phyloP scores from a whole-genome alignment of 768 basidiomycete genomes.

The Mycena capillaripes region DNA sequence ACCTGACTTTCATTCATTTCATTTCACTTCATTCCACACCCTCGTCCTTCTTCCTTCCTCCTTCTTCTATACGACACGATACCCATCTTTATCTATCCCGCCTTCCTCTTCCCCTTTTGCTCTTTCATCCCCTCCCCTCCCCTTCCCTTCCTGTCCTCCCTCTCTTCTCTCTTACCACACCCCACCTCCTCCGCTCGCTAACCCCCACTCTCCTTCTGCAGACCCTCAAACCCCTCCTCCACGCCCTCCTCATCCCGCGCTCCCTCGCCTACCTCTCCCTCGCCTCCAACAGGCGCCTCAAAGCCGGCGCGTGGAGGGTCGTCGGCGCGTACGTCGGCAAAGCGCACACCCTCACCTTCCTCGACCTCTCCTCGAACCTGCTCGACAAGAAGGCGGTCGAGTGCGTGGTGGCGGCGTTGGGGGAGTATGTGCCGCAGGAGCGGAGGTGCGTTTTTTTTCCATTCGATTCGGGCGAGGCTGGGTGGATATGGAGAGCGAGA shows the following conservation, averaged over 20 bases:
- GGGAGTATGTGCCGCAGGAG: constrained; percentile 38
- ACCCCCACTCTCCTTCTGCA: constrained; percentile 41
- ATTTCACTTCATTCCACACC: too few relatives aligned
- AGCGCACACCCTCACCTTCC: constrained; percentile 82
- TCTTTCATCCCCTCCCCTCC: neutral
- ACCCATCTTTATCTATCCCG: neutral
- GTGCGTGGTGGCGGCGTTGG: constrained; percentile 79
- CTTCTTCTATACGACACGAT: neutral
- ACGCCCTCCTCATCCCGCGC: constrained; percentile 88
- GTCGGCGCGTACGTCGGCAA: constrained; percentile 78
- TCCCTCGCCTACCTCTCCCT: constrained; percentile 87
- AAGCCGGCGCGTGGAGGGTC: constrained; percentile 80
- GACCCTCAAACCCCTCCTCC: constrained; percentile 91
- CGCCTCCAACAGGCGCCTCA: constrained; percentile 88
- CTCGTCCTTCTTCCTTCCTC: neutral
- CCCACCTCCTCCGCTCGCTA: neutral
- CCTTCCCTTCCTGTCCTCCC: neutral
- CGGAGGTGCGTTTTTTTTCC: neutral
- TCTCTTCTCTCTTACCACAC: neutral
- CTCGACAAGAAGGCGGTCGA: constrained; percentile 91
- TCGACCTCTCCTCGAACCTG: constrained; percentile 90
- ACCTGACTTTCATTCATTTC: neutral
- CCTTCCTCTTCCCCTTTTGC: neutral
- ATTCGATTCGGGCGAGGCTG: too few relatives aligned
- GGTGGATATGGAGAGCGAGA: too few relatives aligned